Evolutionary conservation across 768 basidiomycete genomes (phyloP), one percentile per base, ranked within the genome.

Genomic region (Lactifluus pinguis): DNA sequence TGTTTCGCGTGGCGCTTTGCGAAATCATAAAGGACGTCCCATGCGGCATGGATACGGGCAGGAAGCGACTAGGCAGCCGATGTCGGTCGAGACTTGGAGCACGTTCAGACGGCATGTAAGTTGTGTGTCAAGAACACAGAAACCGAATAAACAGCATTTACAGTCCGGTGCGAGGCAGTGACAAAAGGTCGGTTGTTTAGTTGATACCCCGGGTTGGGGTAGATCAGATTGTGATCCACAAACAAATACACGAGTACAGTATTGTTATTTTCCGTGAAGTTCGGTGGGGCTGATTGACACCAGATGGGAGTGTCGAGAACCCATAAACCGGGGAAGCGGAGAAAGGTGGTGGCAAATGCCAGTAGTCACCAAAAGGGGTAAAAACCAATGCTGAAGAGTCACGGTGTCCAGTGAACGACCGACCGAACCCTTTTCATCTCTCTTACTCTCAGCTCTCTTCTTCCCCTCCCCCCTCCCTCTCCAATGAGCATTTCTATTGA

Each of bases 401-500:
- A 9, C 38, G 11, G 9, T 14, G 45, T 25, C 19, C 11, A 25
- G 45, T 47, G 41, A 17, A 42, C 45, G 19, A 34, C 54, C 45
- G 19, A 34, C 54, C 17, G 45, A 32, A 34, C 34, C 29, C 47
- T 25, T 25, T 47, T 53, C 48, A 21, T 14, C 48, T 19, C 8
- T 39, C 59, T 36, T 11, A n/a, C 30, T 17, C 48, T 21, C 10
- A 38, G 36, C 38, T 11, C 38, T 50, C n/a, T 60, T 60, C 21
- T 55, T 47, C 58, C 41, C 48, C 39, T 39, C 49, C 17, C 21
- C 6, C 44, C 14, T 30, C 52, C 47, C 21, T 10, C 6, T 34
- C 47, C 60, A 61, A 81, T 80, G 79, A 78, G 72, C 64, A 51
- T 77, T 60, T 75, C 79, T 49, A 72, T 80, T 41, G 79, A 80